phyloP scores from a whole-genome alignment of 345 rosid species.

The Jatropha curcas region DNA sequence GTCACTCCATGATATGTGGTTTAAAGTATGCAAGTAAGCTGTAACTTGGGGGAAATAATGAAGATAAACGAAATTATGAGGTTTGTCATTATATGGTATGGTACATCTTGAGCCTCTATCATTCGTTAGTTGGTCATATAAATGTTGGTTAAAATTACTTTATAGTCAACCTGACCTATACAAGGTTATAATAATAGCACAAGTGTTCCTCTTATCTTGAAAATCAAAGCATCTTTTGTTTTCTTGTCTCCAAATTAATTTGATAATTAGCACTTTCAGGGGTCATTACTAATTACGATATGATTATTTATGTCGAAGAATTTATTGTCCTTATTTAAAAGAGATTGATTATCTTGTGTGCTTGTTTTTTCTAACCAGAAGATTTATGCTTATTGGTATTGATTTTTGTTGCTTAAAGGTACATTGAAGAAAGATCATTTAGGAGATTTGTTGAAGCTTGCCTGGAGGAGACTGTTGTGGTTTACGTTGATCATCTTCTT shows the following conservation, averaged over 20 bases:
- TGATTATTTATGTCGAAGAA: neutral
- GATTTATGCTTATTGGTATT: constrained; percentile 15
- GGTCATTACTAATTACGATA: neutral
- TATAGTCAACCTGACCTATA: neutral
- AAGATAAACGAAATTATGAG: neutral
- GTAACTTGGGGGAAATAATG: neutral
- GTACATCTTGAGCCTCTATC: neutral
- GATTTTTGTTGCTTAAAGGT: constrained; percentile 54
- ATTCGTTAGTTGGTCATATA: neutral
- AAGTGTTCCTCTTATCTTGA: neutral
- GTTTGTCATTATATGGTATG: neutral
- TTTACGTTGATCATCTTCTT: constrained; percentile 87
- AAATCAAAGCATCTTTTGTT: neutral
- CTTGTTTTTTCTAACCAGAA: constrained; percentile 1
- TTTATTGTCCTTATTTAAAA: neutral
- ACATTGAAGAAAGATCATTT: constrained; percentile 92
- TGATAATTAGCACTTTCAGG: neutral
- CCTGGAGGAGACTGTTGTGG: constrained; percentile 84
- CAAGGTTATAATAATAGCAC: neutral
- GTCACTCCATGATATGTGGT: neutral
- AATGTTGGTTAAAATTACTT: neutral
- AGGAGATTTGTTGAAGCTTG: constrained; percentile 96
- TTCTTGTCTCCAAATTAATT: neutral
- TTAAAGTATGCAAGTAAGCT: neutral
- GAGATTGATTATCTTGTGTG: constrained; percentile 1